These are phyloP conservation scores for Fusarium sp. DNA, from an alignment of 2,329 filamentous ascomycete species.

Conservation along the genomic window DNA sequence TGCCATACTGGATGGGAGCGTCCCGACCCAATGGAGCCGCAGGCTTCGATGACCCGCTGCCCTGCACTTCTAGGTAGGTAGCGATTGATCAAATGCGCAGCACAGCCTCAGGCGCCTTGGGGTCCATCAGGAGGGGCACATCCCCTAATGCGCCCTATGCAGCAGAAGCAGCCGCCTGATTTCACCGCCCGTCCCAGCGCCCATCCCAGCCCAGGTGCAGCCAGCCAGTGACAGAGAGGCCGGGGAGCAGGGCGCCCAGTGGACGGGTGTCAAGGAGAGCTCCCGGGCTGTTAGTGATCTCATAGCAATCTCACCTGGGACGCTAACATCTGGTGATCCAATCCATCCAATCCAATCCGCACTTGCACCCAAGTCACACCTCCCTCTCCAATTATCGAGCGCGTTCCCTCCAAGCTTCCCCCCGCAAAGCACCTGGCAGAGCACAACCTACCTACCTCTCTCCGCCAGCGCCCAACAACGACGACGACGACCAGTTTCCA, in stretches of 20 bases:
- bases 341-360: background rate
- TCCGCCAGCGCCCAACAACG: constrained; percentile 43
- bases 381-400: constrained; percentile 42
- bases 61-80: background rate
- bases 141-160: constrained; percentile 33
- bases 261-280: background rate
- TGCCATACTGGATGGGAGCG: background rate
- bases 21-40: background rate
- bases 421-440: constrained; percentile 36
- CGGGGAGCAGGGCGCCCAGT: background rate
- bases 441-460: constrained; percentile 38
- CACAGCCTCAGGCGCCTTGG: constrained; percentile 16
- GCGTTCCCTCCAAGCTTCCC: constrained; percentile 40
- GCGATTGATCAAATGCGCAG: background rate
- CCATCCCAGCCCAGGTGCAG: constrained; percentile 21
- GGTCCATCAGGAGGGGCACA: constrained; percentile 34
- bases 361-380: constrained; percentile 18
- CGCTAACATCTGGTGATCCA: constrained; percentile 29
- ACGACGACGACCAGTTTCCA: constrained; percentile 36
- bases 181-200: constrained; percentile 38
- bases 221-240: constrained; percentile 18
- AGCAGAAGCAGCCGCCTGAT: constrained; percentile 26
- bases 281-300: constrained; percentile 20
- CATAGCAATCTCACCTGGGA: background rate
- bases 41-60: constrained; percentile 13